These are phyloP conservation scores for Angomonas ambiguus DNA, from an alignment of 208 protist species.

Conservation along the genomic window DNA sequence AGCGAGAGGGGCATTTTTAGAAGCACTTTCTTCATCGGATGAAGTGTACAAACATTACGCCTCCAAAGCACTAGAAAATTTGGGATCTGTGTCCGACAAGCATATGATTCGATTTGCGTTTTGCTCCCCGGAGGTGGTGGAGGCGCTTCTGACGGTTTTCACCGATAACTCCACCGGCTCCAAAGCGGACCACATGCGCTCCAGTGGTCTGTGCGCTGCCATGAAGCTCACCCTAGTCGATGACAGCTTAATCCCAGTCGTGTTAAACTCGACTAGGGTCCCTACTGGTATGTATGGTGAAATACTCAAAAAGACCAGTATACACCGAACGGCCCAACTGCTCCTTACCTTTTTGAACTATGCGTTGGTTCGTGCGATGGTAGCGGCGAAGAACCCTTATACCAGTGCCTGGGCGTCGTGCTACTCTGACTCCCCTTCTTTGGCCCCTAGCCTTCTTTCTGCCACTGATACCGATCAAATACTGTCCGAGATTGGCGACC, in stretches of 20 bases:
- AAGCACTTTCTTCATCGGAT: conserved; percentile 56
- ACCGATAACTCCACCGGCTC: conserved; percentile 32
- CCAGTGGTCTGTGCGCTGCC: conserved; percentile 74
- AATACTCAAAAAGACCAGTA: conserved; percentile 31
- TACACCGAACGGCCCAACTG: conserved; percentile 61
- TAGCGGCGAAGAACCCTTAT: conserved; percentile 46
- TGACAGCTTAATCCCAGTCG: conserved; percentile 52
- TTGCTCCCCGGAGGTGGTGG: conserved; percentile 41
- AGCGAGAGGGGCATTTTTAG: conserved; percentile 39
- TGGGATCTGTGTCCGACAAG: conserved; percentile 60
- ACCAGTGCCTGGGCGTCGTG: conserved; percentile 27
- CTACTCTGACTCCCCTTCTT: conserved; percentile 8
- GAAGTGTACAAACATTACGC: conserved; percentile 87
- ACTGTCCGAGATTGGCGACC: conserved; percentile 13
- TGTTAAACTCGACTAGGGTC: conserved; percentile 52
- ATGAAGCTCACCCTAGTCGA: conserved; percentile 62
- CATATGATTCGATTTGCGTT: conserved; percentile 49
- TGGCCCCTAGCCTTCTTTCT: neutral
- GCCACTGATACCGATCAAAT: conserved; percentile 4
- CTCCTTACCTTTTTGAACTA: conserved; percentile 79
- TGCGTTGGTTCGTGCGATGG: conserved; percentile 49
- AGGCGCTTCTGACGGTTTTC: conserved; percentile 64
- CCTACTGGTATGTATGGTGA: conserved; percentile 37
- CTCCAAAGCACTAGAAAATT: conserved; percentile 88
- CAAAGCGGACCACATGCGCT: conserved; percentile 74